Evolutionary conservation across 176 grass and related monocot species (phyloP).

Genomic region (Musa schizocarpa): DNA sequence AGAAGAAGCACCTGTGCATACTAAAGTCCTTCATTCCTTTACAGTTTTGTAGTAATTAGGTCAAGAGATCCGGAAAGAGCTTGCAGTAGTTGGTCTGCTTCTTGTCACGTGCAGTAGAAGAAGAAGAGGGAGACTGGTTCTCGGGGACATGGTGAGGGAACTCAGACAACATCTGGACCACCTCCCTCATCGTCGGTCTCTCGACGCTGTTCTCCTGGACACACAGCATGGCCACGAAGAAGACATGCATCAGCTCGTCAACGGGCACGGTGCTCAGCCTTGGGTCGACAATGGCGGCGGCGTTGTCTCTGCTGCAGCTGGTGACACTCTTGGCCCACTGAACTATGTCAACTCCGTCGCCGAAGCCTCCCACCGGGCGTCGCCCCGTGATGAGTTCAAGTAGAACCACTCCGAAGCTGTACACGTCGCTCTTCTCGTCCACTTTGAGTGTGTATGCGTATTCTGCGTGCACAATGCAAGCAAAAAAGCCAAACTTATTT

Average conservation of each 20-base stretch:
- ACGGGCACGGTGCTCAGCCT: conserved; percentile 33
- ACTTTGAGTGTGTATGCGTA: conserved; percentile 83
- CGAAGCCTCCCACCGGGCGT: conserved; percentile 67
- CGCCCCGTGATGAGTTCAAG: conserved; percentile 67
- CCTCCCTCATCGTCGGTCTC: conserved; percentile 84
- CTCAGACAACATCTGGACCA: conserved; percentile 81
- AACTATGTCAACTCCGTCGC: conserved; percentile 81
- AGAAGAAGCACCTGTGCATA: background rate
- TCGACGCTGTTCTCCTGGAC: conserved; percentile 89
- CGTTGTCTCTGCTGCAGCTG: conserved; percentile 37
- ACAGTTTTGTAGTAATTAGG: conserved; percentile 18
- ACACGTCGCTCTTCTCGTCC: conserved; percentile 89
- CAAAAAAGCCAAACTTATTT: background rate
- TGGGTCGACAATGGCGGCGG: conserved; percentile 33
- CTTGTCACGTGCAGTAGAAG: conserved; percentile 11
- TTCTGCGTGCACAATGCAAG: conserved; percentile 30
- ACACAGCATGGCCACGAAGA: conserved; percentile 79
- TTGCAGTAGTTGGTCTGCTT: conserved; percentile 52
- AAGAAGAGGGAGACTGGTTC: conserved; percentile 27
- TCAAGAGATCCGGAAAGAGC: conserved; percentile 75
- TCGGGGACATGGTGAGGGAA: conserved; percentile 27
- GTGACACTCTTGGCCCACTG: conserved; percentile 66
- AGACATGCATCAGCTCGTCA: conserved; percentile 70
- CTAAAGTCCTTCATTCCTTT: no score
- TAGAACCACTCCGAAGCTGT: conserved; percentile 80